These are phyloP conservation scores for Boletus rubroflammeus DNA, from an alignment of 768 basidiomycete genomes.

Conservation along the genomic window DNA sequence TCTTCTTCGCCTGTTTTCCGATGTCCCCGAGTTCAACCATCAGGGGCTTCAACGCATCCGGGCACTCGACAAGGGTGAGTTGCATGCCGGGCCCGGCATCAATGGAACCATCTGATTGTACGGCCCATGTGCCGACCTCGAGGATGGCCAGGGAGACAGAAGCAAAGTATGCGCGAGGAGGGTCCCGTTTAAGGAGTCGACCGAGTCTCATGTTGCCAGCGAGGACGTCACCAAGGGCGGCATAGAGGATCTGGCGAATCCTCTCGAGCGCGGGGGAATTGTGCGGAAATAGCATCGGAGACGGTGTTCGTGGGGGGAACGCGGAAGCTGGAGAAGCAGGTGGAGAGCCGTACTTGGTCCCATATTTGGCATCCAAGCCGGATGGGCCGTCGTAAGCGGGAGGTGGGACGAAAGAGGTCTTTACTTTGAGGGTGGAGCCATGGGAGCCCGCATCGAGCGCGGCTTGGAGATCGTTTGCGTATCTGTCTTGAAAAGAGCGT, in stretches of 20 bases:
- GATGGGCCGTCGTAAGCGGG: conserved; percentile 52
- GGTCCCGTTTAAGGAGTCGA: conserved; percentile 54
- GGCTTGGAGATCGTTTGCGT: conserved; percentile 70
- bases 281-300: conserved; percentile 44
- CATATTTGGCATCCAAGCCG: conserved; percentile 15
- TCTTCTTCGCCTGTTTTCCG: conserved; percentile 44
- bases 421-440: conserved; percentile 35
- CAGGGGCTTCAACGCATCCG: conserved; percentile 58
- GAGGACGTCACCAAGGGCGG: conserved; percentile 69
- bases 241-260: conserved; percentile 86
- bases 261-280: conserved; percentile 57
- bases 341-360: conserved; percentile 1
- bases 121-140: conserved; percentile 52
- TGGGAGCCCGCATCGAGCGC: conserved; percentile 63
- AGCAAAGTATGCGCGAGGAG: conserved; percentile 75
- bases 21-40: conserved; percentile 63
- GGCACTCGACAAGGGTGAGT: conserved; percentile 60
- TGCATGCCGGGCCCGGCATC: conserved; percentile 48
- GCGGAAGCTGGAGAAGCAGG: conserved; percentile 27
- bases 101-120: conserved; percentile 47
- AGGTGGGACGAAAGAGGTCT: conserved; percentile 68
- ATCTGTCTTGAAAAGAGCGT: conserved; percentile 79
- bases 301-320: conserved; percentile 38
- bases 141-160: conserved; percentile 72
- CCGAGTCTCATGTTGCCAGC: conserved; percentile 53